These are phyloP conservation scores for Letharia lupina DNA, from an alignment of 495 filamentous ascomycete genomes.

Conservation along the genomic window DNA sequence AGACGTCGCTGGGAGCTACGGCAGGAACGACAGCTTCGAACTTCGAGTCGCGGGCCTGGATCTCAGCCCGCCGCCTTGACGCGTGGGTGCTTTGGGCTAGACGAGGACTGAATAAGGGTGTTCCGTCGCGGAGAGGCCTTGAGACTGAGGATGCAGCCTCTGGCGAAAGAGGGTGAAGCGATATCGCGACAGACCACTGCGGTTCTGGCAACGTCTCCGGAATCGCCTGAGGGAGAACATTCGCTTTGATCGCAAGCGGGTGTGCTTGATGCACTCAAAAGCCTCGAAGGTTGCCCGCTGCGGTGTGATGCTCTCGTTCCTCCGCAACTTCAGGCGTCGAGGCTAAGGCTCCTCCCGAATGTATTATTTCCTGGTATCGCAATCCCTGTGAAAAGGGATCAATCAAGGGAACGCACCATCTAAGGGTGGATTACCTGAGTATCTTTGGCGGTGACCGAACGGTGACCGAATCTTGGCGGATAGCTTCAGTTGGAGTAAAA, in stretches of 20 bases:
- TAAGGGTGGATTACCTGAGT: background rate
- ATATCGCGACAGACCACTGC: background rate
- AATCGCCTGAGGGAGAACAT: background rate
- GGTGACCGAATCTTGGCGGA: background rate
- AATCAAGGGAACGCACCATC: background rate
- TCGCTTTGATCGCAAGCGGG: background rate
- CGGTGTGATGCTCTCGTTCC: background rate
- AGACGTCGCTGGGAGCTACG: constrained; percentile 72
- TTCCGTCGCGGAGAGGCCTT: background rate
- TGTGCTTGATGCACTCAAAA: background rate
- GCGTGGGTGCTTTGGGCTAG: background rate
- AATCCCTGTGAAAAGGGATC: background rate
- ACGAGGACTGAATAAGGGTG: background rate
- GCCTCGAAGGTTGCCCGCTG: background rate
- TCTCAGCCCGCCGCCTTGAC: constrained; percentile 60
- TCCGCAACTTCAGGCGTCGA: background rate
- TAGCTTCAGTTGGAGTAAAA: background rate
- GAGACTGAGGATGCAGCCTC: background rate
- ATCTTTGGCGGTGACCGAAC: constrained; percentile 1
- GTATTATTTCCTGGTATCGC: background rate
- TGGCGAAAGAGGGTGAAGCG: background rate
- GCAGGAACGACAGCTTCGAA: constrained; percentile 74
- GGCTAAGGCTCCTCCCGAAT: background rate
- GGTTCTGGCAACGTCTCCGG: background rate
- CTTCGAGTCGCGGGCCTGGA: constrained; percentile 68